Evolutionary conservation across 2,329 filamentous ascomycete species (phyloP).

Genomic region (Pseudogymnoascus sp.): DNA sequence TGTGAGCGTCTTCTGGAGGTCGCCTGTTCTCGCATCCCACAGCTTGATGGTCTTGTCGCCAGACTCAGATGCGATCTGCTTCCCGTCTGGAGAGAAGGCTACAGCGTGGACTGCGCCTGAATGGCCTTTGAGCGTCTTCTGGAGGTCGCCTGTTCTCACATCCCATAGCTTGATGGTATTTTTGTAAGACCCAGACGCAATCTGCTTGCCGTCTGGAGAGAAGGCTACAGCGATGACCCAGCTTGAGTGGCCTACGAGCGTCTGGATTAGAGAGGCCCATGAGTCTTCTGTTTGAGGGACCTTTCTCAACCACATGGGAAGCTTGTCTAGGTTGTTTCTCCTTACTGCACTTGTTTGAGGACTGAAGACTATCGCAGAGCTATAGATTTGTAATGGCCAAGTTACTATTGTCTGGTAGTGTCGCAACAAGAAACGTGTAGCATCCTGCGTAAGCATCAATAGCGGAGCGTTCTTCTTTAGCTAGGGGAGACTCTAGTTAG

Average conservation of each 20-base stretch:
- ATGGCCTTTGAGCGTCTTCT: conserved; percentile 11
- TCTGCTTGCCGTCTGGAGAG: conserved; percentile 12
- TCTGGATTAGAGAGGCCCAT: conserved; percentile 16
- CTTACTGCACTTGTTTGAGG: conserved; percentile 16
- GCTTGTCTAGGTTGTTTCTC: conserved; percentile 16
- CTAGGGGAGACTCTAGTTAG: conserved; percentile 15
- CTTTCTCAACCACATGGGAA: conserved; percentile 16
- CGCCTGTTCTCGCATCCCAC: conserved; percentile 11
- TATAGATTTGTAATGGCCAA: conserved; percentile 20
- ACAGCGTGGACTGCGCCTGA: conserved; percentile 2
- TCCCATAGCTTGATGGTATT: conserved; percentile 14
- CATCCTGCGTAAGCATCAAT: conserved; percentile 16
- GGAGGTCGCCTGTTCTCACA: conserved; percentile 12
- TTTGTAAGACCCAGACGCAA: neutral
- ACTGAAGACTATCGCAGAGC: conserved; percentile 18
- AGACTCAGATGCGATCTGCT: conserved; percentile 15
- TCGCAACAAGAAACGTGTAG: conserved; percentile 19
- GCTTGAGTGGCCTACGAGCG: neutral
- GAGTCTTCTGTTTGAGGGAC: conserved; percentile 15
- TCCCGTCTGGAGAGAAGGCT: conserved; percentile 16
- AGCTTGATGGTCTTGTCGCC: conserved; percentile 10
- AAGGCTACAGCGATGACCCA: neutral
- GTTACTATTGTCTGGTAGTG: conserved; percentile 17
- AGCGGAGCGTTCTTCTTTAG: conserved; percentile 12
- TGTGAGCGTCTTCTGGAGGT: conserved; percentile 10